Evolutionary conservation across 306 rosid genomes (phyloP), one percentile per base, ranked within the genome.

Genomic region (Quillaja saponaria): DNA sequence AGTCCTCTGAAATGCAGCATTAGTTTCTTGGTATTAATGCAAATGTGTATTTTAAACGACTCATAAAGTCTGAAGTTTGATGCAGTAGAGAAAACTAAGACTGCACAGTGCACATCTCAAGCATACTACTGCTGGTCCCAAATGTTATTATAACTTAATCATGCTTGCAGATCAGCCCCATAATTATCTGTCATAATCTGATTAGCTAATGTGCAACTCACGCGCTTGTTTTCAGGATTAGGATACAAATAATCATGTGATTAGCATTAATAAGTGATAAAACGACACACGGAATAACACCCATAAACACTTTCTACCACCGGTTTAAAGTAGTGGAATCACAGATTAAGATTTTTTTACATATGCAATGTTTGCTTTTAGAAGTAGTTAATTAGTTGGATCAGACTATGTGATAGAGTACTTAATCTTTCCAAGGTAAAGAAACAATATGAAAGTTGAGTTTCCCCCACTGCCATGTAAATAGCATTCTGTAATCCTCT

Each of bases 321-420:
- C 37, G 66, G 52, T 61, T 57, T 68, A 75, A 74, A 61, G 61
- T 33, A 69, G 80, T 74, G 77, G 77, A 71, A 66, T 61, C 68
- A 73, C 10, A 21, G 16, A 42, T 70, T 18, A 66, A 57, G 68
- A 66, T 70, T 71, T 70, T 14, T 56, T 38, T 58, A 63, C 71
- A 61, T 59, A 45, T 48, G 72, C 58, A 62, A 44, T 18, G 38
- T 55, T 78, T 72, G 3, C 21, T 61, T 68, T 18, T 68, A 44
- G 55, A 34, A 59, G 58, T 46, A 18, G 39, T 37, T 52, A 25
- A 25, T 25, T 25, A 15, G 68, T 76, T 67, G 69, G 82, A 80
- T 80, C 80, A 72, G 81, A 81, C 86, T 72, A 79, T 77, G 66
- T 54, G 75, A 68, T 42, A 46, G 64, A 64, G 56, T 64, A 67